Conservation (phyloP, 805 yeast species). For the Wickerhamiella dianesei region DNA sequence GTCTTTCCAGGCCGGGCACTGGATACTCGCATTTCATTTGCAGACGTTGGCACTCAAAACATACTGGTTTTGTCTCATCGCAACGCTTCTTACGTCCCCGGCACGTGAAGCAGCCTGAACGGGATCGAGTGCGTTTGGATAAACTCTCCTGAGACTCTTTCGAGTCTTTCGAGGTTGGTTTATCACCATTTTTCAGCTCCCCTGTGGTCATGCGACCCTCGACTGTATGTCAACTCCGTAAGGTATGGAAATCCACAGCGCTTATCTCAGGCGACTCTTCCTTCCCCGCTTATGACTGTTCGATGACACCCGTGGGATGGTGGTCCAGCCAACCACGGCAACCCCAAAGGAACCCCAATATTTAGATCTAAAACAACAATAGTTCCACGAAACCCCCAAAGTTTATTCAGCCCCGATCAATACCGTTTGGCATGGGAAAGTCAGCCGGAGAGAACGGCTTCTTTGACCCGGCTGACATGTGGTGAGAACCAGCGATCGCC, state of each 20-base stretch:
- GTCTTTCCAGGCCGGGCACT: conserved; percentile 44
- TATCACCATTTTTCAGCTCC: not conserved
- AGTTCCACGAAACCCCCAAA: too few relatives aligned
- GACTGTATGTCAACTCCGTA: not conserved
- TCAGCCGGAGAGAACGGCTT: not conserved
- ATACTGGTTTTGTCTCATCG: conserved; percentile 54
- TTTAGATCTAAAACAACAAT: too few relatives aligned
- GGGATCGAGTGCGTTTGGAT: conserved; percentile 7
- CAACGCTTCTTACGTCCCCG: conserved; percentile 65
- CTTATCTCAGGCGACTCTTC: not conserved
- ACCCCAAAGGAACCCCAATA: too few relatives aligned
- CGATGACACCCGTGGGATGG: too few relatives aligned
- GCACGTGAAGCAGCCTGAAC: conserved; percentile 62
- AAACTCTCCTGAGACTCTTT: not conserved
- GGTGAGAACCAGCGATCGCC: not conserved
- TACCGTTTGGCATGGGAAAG: too few relatives aligned
- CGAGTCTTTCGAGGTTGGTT: not conserved
- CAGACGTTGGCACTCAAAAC: conserved; percentile 52
- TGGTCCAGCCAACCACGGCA: too few relatives aligned
- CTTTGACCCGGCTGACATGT: not conserved
- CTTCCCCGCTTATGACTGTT: not conserved
- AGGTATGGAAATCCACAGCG: not conserved
- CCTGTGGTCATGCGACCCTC: not conserved
- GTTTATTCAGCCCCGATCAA: too few relatives aligned
- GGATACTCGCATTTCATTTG: conserved; percentile 63